These are phyloP conservation scores for Ceratobasidium sp. DNA, from an alignment of 1,284 basidiomycete genomes.

Conservation along the genomic window DNA sequence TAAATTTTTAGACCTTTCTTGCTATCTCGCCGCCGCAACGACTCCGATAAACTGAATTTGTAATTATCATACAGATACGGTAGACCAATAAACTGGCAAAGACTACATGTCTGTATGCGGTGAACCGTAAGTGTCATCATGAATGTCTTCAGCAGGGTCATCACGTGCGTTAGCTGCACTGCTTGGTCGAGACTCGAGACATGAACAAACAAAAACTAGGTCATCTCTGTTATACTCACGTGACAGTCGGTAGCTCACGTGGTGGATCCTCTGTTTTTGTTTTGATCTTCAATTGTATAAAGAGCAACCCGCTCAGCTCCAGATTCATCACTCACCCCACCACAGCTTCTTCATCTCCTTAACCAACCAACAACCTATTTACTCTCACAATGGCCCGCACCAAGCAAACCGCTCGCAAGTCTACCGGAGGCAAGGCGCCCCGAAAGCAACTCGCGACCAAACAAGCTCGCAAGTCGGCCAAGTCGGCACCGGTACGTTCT, in stretches of 20 bases:
- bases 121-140: no score
- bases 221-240: no score
- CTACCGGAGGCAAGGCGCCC: constrained; percentile 69
- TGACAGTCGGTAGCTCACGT: constrained; percentile 6
- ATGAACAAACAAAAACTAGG: not conserved
- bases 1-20: no score
- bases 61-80: no score
- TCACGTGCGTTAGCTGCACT: no score
- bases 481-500: constrained; percentile 63
- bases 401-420: constrained; percentile 75
- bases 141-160: no score
- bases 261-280: constrained; percentile 13
- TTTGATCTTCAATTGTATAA: constrained; percentile 41
- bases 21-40: no score
- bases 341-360: not conserved
- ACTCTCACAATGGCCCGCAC: constrained; percentile 56
- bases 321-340: not conserved
- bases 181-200: no score
- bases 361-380: constrained; percentile 1
- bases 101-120: no score
- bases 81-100: no score
- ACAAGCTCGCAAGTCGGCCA: constrained; percentile 62
- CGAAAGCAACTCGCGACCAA: constrained; percentile 63
- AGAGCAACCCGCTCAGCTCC: not conserved
- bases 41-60: no score